phyloP scores from a whole-genome alignment of 768 basidiomycete genomes.

The Mycena rosella region DNA sequence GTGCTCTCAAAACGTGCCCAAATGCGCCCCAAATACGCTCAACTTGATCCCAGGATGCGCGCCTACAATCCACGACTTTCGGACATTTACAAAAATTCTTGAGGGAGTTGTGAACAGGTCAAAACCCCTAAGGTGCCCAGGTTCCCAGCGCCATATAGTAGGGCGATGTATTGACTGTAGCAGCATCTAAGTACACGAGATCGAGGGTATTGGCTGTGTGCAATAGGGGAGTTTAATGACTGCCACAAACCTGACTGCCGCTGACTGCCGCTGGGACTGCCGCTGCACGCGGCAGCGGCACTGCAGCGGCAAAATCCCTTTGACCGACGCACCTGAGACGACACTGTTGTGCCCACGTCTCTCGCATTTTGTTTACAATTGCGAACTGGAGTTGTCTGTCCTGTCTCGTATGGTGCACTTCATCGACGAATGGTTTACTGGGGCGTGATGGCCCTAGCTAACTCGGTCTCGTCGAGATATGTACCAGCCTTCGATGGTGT shows the following conservation, averaged over 20 bases:
- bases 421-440: constrained; percentile 13
- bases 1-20: too few species aligned
- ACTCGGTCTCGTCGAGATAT: constrained; percentile 15
- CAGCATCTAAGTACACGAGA: constrained; percentile 7
- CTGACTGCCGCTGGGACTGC: not conserved
- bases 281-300: not conserved
- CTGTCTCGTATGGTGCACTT: constrained; percentile 8
- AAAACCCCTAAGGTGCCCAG: too few species aligned
- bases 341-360: constrained; percentile 7
- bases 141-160: too few species aligned
- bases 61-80: too few species aligned
- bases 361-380: constrained; percentile 17
- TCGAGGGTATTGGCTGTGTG: constrained; percentile 6
- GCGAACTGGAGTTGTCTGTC: constrained; percentile 20
- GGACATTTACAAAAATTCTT: too few species aligned
- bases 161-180: constrained; percentile 1
- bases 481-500: too few species aligned
- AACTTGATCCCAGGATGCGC: too few species aligned
- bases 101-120: too few species aligned
- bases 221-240: constrained; percentile 12
- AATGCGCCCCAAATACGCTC: too few species aligned
- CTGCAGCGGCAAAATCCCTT: constrained; percentile 10
- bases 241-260: constrained; percentile 10
- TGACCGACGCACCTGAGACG: constrained; percentile 9
- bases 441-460: constrained; percentile 10